A percentile compares a stretch with the other conserved stretches of the same genome.
Conservation (phyloP, 257 asterid genomes). For the Cynanchum wilfordii region DNA sequence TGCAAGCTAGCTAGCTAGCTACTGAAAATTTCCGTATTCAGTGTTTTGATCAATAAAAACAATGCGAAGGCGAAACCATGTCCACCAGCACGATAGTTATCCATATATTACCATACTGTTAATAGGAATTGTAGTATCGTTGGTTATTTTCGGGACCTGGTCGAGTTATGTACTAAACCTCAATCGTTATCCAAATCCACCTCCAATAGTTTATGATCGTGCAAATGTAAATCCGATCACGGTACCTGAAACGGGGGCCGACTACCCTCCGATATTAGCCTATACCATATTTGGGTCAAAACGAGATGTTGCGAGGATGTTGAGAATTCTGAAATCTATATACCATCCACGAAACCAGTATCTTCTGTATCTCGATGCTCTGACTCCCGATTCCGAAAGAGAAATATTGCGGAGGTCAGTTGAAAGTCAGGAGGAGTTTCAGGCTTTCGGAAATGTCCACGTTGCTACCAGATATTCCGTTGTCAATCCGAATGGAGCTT, state of each 20-base stretch:
- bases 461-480: constrained; percentile 42
- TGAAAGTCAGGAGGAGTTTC: constrained; percentile 25
- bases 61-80: too few relatives aligned
- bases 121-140: constrained; percentile 18
- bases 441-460: constrained; percentile 46
- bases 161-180: not conserved
- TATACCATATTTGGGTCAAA: constrained; percentile 47
- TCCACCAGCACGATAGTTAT: not conserved
- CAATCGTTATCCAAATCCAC: constrained; percentile 3
- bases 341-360: constrained; percentile 61
- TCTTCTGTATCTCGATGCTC: constrained; percentile 46
- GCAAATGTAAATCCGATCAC: constrained; percentile 11
- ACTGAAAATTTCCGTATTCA: too few relatives aligned
- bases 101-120: constrained; percentile 24
- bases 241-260: constrained; percentile 30
- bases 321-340: constrained; percentile 41
- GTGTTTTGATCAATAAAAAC: too few relatives aligned
- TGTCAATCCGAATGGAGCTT: constrained; percentile 40
- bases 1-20: too few relatives aligned
- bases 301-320: constrained; percentile 39
- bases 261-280: constrained; percentile 43
- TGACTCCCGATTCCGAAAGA: constrained; percentile 26
- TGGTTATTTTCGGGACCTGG: constrained; percentile 25
- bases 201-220: constrained; percentile 8
- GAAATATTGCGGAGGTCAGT: constrained; percentile 22